These are phyloP conservation scores for Trichoderma citrinoviride DNA, from an alignment of 2,329 filamentous ascomycete species.

Conservation along the genomic window DNA sequence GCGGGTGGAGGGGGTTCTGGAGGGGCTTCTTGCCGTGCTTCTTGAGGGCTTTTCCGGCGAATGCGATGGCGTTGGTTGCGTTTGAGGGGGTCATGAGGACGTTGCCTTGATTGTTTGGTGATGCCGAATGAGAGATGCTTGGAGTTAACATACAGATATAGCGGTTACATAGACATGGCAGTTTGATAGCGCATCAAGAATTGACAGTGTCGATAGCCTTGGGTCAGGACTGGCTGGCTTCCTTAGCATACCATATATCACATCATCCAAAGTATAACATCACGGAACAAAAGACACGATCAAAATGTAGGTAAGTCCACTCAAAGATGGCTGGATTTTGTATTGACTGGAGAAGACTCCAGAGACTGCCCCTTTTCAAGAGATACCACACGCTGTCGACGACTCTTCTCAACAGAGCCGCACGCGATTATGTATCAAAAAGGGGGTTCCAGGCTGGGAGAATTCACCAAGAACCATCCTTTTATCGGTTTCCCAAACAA, in stretches of 20 bases:
- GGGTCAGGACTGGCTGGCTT: too few relatives aligned
- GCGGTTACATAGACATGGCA: neutral
- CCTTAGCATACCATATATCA: too few relatives aligned
- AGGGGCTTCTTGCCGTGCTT: conserved; percentile 93
- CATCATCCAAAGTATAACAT: neutral
- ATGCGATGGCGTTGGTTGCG: conserved; percentile 87
- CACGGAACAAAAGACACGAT: neutral
- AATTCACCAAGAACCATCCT: neutral
- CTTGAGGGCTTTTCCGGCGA: conserved; percentile 88
- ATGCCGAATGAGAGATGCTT: neutral
- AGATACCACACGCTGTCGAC: conserved; percentile 12
- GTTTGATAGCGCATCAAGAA: neutral
- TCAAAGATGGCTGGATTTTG: conserved; percentile 32
- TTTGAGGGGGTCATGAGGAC: conserved; percentile 88
- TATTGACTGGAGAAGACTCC: conserved; percentile 16
- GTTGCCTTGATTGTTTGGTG: conserved; percentile 43
- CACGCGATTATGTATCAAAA: conserved; percentile 1
- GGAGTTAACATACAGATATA: neutral
- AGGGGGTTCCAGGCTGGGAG: neutral
- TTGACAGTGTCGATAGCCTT: neutral
- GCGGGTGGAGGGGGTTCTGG: conserved; percentile 80
- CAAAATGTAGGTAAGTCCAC: conserved; percentile 4
- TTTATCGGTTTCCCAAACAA: neutral
- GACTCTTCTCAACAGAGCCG: neutral
- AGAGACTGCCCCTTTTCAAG: neutral